These are phyloP conservation scores for Sporothrix inflata DNA, from an alignment of 2,329 filamentous ascomycete genomes.

Conservation along the genomic window DNA sequence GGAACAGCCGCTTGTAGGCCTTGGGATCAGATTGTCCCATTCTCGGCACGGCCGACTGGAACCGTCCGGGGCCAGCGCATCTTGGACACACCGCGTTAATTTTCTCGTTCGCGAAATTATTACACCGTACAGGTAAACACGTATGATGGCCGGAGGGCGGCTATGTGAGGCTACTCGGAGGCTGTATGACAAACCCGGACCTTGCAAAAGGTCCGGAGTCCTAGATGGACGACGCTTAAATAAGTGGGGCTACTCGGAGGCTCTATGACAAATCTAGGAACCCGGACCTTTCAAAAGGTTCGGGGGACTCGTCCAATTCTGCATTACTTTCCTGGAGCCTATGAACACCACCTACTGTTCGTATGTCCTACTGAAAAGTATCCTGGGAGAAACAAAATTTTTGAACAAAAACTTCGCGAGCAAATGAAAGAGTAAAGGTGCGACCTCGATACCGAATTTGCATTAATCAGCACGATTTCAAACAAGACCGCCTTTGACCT, in stretches of 20 bases:
- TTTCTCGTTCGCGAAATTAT: neutral
- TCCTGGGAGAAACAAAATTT: neutral
- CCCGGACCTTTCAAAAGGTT: conserved; percentile 8
- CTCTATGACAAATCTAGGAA: conserved; percentile 5
- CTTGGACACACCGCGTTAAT: neutral
- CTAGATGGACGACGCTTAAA: neutral
- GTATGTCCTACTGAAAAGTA: neutral
- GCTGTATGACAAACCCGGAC: too few relatives aligned
- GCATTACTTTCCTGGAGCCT: neutral
- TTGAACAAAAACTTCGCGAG: neutral
- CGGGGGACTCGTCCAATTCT: neutral
- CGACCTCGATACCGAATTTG: neutral
- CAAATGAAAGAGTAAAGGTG: neutral
- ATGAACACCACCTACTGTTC: neutral
- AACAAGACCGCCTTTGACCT: neutral
- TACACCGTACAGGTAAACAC: too few relatives aligned
- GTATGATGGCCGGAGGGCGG: neutral
- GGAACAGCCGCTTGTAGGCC: neutral
- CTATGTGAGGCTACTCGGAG: neutral
- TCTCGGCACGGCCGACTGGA: neutral
- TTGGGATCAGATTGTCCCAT: neutral
- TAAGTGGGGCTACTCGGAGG: conserved; percentile 9
- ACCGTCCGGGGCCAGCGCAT: neutral
- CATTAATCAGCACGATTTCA: conserved; percentile 8
- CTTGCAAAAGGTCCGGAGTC: too few relatives aligned